Conservation (phyloP, 768 basidiomycete genomes). For the Hypholoma fasciculare region DNA sequence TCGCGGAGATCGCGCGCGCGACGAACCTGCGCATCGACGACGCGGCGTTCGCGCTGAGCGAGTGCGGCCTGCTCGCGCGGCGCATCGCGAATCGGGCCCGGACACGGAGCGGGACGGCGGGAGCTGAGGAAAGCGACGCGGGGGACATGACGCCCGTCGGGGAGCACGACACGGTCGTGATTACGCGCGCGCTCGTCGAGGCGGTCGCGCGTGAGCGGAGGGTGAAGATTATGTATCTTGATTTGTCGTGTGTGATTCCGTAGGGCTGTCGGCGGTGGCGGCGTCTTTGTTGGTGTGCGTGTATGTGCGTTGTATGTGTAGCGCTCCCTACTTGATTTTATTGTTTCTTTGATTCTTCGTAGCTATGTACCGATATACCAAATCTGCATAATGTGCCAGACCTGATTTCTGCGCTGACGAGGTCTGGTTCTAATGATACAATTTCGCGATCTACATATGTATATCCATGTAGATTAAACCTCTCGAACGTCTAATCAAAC, state of each 20-base stretch:
- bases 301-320: not conserved
- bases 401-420: no score
- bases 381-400: no score
- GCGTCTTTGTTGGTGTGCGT: not conserved
- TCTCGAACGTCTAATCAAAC: no score
- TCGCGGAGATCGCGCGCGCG: constrained; percentile 76
- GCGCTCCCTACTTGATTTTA: not conserved
- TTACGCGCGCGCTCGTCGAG: constrained; percentile 40
- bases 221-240: constrained; percentile 72
- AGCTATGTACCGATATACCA: not conserved
- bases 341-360: not conserved
- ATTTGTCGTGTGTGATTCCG: constrained; percentile 53
- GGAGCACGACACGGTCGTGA: constrained; percentile 39
- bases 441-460: no score
- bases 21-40: constrained; percentile 86
- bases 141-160: not conserved
- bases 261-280: not conserved
- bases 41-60: constrained; percentile 84
- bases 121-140: constrained; percentile 18
- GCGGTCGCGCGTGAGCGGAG: constrained; percentile 65
- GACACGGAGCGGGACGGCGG: constrained; percentile 1
- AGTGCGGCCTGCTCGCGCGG: constrained; percentile 73
- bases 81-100: constrained; percentile 26
- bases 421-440: not conserved
- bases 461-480: no score